Conservation (phyloP, 352 stramenopile genomes). For the Phytophthora cajani region DNA sequence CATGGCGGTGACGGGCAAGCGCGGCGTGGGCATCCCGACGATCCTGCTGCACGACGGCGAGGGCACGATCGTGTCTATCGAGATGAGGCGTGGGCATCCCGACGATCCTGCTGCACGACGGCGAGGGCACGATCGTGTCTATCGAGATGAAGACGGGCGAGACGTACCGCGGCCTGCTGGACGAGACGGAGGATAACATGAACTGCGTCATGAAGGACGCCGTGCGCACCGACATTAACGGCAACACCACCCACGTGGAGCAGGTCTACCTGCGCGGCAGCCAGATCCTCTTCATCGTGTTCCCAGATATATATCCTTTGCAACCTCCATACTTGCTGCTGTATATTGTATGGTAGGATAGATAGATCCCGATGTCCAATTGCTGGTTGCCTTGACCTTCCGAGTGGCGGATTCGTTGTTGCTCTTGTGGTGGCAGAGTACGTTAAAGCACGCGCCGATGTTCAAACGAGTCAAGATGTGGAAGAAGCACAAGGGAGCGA, state of each 20-base stretch:
- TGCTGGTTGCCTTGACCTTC: constrained; percentile 36
- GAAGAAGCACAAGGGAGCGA: constrained; percentile 88
- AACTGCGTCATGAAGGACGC: constrained; percentile 90
- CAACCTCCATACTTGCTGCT: constrained; percentile 13
- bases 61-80: constrained; percentile 88
- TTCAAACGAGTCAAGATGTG: constrained; percentile 90
- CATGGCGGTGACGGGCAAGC: constrained; percentile 88
- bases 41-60: constrained; percentile 89
- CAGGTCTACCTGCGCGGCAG: constrained; percentile 86
- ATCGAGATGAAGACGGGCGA: constrained; percentile 90
- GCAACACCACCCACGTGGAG: constrained; percentile 82
- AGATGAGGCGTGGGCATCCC: constrained; percentile 90
- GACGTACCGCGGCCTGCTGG: constrained; percentile 84
- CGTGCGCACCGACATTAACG: constrained; percentile 83
- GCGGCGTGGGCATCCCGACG: constrained; percentile 83
- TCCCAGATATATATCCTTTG: constrained; percentile 90
- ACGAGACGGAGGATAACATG: constrained; percentile 92
- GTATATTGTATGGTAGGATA: constrained; percentile 21
- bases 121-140: constrained; percentile 88
- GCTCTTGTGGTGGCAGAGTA: constrained; percentile 35
- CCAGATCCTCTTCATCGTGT: constrained; percentile 90
- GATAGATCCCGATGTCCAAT: neutral
- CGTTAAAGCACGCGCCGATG: constrained; percentile 89
- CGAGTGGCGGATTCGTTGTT: constrained; percentile 31
- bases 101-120: constrained; percentile 87